Evolutionary conservation across 2,329 filamentous ascomycete species (phyloP), one percentile per base, ranked within the genome.

Genomic region (Ophiostoma fasciatum): DNA sequence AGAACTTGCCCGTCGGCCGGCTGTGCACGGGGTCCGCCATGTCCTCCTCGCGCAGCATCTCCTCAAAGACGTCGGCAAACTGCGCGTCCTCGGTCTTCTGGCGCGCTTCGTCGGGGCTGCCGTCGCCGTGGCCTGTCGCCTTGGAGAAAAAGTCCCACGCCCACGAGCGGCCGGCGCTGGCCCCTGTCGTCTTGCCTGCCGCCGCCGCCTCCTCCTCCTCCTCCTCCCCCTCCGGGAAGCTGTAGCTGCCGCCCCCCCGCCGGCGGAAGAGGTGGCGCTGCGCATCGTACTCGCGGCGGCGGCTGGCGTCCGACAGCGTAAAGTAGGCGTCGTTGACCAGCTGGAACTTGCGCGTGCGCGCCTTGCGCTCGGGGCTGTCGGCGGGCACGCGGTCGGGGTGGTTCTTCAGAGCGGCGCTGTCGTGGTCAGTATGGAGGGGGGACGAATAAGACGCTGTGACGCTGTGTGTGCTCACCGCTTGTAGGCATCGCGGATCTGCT

Each of bases 401-500:
- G 45, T 82, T 85, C 59, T 90, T 93, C 31, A 96, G 66, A 5
- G 88, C 88, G 49, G 82, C 82, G 53, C 81, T 85, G 51, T 3
- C n/a, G n/a, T n/a, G n/a, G n/a, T 37, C 23, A 13, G 13, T 33
- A 17, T 7, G 13, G 12, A 11, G 33, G 22, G 2, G 10, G 10
- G 34, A 33, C 15, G n/a, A 8, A 14, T 13, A 25, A 23, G 11
- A 21, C 12, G 8, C 15, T 6, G 35, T 51, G n/a, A n/a, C n/a
- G n/a, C n/a, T n/a, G n/a, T n/a, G n/a, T n/a, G n/a, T n/a, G n/a
- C n/a, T n/a, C n/a, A 82, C 79, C 80, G 79, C 57, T 98, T 98
- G 66, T 96, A 98, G 34, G 87, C 90, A 66, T 83, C 81, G 48
- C 88, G 81, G 52, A 98, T 78, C 55, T 96, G 81, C 50, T 85